Base-by-base conservation (phyloP, 768 basidiomycete species). In the Phaeotremella fagi region DNA sequence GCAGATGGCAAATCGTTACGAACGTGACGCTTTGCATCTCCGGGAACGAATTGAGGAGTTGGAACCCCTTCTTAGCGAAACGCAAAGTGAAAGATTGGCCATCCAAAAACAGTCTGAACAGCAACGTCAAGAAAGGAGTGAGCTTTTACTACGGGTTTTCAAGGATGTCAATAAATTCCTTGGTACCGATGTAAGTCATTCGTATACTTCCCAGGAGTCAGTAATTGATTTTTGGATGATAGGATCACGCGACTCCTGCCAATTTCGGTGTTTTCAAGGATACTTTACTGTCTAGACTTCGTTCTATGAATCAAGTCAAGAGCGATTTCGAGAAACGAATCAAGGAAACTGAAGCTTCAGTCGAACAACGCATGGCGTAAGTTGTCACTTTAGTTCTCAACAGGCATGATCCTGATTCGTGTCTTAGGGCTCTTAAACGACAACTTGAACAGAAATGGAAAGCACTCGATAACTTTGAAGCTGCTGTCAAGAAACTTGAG, bases 241-340 rank as follows among this genome's bases (percentile, higher is more conserved):
- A 75, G 73, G 75, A 75, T 27, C 60, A 66, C 24, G 59, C 59
- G 1, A 71, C 66, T 3, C 73, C 73, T 11, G 89, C 90, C 20
- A 94, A 94, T 75, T 95, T 97, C 66, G 78, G 81, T 59, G 85
- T 90, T 50, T 95, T 99, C 79, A 88, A 94, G 63, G 91, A 95
- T 74, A 91, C 90, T 63, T 82, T 99, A 22, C 86, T 95, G 67
- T 82, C 84, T 1, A 82, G 92, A 12, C 79, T 99, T 25, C 90
- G 90, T 67, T 79, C 84, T 0, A 81, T 98, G 53, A 86, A 83
- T 49, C 84, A 88, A 59, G 86, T 97, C 29, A 85, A 90, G 71
- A 73, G 81, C 26, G 84, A 90, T 63, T 95, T 94, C 67, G 91
- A 97, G 68, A 86, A 83, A 66, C 82, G 86, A 11, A 79, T 80